Base-by-base conservation (phyloP, 306 rosid genomes). In the Ammopiptanthus mongolicus region DNA sequence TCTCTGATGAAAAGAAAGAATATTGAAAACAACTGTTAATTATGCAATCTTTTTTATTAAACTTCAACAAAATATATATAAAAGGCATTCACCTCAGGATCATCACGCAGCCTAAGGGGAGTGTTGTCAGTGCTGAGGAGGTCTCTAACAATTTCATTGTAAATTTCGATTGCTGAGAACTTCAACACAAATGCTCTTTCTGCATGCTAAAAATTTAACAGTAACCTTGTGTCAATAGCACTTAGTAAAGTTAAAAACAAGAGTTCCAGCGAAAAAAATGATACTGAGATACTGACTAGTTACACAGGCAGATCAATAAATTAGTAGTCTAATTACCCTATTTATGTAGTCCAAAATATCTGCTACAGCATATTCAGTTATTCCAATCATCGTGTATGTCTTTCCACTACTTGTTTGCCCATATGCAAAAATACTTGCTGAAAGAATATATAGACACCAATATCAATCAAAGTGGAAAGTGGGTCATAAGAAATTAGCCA, bases 351-450 rank as follows among this genome's bases (percentile, higher is more conserved):
- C 95, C 84, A 92, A 96, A 84, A 96, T 92, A 76, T 92, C 99
- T 41, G 92, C 90, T 18, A 84, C 97, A n/a, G 99, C 82, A 59
- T 84, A 83, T 83, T 96, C 98, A 34, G 96, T 89, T 67, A 96
- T 85, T 80, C 99, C 99, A 85, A 88, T 80, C 98, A 96, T 96
- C n/a, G 99, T 96, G 78, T 96, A 92, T 7, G 99, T 96, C 87
- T 96, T 96, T 79, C 99, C 99, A 63, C 99, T 96, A 84, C 98
- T 96, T 56, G 99, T 96, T 84, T 96, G 99, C 61, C 99, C 99
- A 63, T 96, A 96, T 42, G 99, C 99, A 86, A 96, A 96, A 73
- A 96, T 92, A 74, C 92, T 90, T 0, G 99, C 99, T 96, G 90
- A 81, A 84, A 82, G 78, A 60, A 78, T 22, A 79, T 17, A 52